phyloP scores from a whole-genome alignment of 805 yeast genomes.

The Yueomyces sinensis region DNA sequence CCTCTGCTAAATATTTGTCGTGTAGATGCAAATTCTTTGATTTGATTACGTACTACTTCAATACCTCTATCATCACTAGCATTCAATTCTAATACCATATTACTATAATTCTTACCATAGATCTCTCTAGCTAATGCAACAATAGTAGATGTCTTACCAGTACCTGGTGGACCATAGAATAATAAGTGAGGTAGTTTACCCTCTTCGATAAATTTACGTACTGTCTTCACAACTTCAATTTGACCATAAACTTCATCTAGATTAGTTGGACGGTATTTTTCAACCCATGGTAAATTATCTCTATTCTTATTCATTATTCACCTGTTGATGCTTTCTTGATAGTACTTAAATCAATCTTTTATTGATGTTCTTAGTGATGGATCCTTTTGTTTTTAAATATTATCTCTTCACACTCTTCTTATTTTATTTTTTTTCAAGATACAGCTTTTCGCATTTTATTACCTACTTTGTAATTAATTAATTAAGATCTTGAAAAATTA shows the following conservation, averaged over 20 bases:
- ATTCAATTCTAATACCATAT: conserved; percentile 88
- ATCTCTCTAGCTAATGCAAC: conserved; percentile 78
- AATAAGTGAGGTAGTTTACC: conserved; percentile 82
- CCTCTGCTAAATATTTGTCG: conserved; percentile 82
- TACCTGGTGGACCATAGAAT: conserved; percentile 93
- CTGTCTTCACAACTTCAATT: conserved; percentile 70
- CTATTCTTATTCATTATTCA: conserved; percentile 2
- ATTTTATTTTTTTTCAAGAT: too few relatives aligned
- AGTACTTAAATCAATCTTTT: too few relatives aligned
- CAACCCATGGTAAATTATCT: conserved; percentile 77
- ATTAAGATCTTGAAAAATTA: too few relatives aligned
- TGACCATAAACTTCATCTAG: conserved; percentile 90
- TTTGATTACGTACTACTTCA: conserved; percentile 94
- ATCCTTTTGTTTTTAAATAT: too few relatives aligned
- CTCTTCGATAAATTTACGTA: conserved; percentile 69
- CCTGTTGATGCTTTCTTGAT: not conserved
- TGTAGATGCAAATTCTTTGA: conserved; percentile 91
- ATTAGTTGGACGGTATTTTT: conserved; percentile 80
- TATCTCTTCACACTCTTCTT: too few relatives aligned
- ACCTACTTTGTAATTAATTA: too few relatives aligned
- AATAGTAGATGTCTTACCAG: conserved; percentile 84
- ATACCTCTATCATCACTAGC: conserved; percentile 98
- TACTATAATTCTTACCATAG: conserved; percentile 67
- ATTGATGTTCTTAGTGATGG: too few relatives aligned
- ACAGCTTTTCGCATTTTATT: too few relatives aligned